A percentile compares a stretch with the other conserved stretches of the same genome.
phyloP scores from a whole-genome alignment of 2,329 filamentous ascomycete species.

The Chaetomium sp. region DNA sequence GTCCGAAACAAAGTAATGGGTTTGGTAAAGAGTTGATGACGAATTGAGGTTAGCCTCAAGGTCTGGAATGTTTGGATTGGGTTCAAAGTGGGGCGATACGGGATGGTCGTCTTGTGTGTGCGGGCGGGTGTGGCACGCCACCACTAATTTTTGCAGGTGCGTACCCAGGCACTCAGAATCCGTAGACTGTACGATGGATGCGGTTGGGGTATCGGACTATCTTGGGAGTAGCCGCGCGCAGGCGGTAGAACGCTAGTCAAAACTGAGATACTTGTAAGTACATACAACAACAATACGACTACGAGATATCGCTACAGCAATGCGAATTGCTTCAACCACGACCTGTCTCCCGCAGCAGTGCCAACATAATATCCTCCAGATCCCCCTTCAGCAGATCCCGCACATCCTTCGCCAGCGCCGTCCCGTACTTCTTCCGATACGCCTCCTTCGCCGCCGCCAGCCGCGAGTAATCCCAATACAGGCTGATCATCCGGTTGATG shows the following conservation, averaged over 20 bases:
- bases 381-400: slow-evolving; percentile 11
- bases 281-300: too few species aligned
- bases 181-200: too few species aligned
- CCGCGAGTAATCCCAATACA: slow-evolving; percentile 14
- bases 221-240: too few species aligned
- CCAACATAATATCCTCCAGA: slow-evolving; percentile 11
- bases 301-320: too few species aligned
- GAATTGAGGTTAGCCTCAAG: not conserved
- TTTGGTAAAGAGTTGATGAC: not conserved
- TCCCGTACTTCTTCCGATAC: slow-evolving; percentile 6
- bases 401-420: not conserved
- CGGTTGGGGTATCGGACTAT: too few species aligned
- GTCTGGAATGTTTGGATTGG: not conserved
- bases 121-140: too few species aligned
- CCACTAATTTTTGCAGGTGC: too few species aligned
- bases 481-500: slow-evolving; percentile 6
- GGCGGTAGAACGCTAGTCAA: too few species aligned
- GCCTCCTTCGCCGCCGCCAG: slow-evolving; percentile 16
- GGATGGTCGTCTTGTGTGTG: too few species aligned
- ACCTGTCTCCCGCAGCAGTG: slow-evolving; percentile 13
- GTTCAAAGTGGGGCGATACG: not conserved
- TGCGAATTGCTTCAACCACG: not conserved
- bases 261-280: too few species aligned
- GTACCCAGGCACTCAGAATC: too few species aligned
- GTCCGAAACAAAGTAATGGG: not conserved